A percentile compares a stretch with the other conserved stretches of the same genome.
phyloP scores from a whole-genome alignment of 768 basidiomycete genomes.

The Termitomyces sp. region DNA sequence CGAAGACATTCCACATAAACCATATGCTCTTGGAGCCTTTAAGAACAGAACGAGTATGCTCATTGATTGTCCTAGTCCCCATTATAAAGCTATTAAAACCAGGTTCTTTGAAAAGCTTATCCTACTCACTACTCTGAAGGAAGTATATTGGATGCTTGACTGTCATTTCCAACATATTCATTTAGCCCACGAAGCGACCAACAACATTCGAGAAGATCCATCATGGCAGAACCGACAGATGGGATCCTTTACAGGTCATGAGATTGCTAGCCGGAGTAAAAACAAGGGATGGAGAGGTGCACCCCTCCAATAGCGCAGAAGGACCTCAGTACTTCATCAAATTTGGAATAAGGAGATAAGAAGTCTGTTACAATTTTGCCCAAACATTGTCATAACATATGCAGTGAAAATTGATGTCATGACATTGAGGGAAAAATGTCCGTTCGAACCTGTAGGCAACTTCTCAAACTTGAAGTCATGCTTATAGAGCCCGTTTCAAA shows the following conservation, averaged over 20 bases:
- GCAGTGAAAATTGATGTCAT: neutral
- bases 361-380: neutral
- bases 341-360: neutral
- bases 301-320: neutral
- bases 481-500: neutral
- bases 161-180: too few relatives aligned
- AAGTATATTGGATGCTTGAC: neutral
- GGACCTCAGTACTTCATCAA: neutral
- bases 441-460: neutral
- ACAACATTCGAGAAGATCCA: too few relatives aligned
- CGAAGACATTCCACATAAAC: neutral
- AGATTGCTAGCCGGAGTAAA: neutral
- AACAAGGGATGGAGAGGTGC: neutral
- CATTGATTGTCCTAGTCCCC: neutral
- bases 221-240: neutral
- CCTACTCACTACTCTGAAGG: neutral
- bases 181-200: neutral
- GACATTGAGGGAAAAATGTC: neutral
- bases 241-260: neutral
- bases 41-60: neutral
- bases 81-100: neutral
- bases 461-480: neutral
- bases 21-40: too few relatives aligned
- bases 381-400: neutral
- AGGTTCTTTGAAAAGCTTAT: neutral